Percentiles rank a stretch among this genome's conserved stretches.
Conservation (phyloP, 495 filamentous ascomycete species). For the Penicillium ucsense region DNA sequence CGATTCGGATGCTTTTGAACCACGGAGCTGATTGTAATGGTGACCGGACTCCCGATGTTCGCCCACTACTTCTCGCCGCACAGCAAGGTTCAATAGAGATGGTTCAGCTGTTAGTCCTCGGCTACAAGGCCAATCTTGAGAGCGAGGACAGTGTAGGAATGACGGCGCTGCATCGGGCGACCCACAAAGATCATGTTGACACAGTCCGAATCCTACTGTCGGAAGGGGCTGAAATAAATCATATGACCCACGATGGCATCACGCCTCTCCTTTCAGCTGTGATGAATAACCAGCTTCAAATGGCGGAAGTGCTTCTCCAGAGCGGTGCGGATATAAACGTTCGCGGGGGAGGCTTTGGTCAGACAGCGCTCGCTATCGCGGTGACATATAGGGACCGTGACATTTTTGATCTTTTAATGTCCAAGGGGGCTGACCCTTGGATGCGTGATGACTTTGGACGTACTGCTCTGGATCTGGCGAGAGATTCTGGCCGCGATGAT, state of each 20-base stretch:
- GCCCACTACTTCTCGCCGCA: constrained; percentile 8
- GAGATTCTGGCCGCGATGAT: not conserved
- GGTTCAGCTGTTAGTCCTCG: constrained; percentile 6
- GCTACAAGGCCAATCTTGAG: constrained; percentile 12
- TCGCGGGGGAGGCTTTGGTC: constrained; percentile 2
- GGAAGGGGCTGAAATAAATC: constrained; percentile 8
- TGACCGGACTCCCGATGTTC: not conserved
- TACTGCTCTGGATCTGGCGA: not conserved
- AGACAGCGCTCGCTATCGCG: constrained; percentile 18
- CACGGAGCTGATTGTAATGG: constrained; percentile 14
- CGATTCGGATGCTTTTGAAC: constrained; percentile 1
- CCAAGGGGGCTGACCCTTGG: constrained; percentile 3
- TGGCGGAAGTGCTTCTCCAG: constrained; percentile 16
- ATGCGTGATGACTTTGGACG: not conserved
- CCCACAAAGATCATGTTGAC: not conserved
- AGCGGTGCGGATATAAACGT: constrained; percentile 13
- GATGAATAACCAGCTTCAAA: constrained; percentile 10
- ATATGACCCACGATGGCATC: constrained; percentile 2
- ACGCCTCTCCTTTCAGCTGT: constrained; percentile 39
- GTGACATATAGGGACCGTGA: not conserved
- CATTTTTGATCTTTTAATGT: constrained; percentile 1
- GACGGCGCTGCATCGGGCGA: constrained; percentile 9
- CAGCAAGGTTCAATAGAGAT: constrained; percentile 4
- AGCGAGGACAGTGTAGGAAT: not conserved
- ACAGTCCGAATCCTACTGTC: constrained; percentile 8